A percentile compares a stretch with the other conserved stretches of the same genome.
Conservation (phyloP, 495 filamentous ascomycete species). For the Polyplosphaeria fusca region DNA sequence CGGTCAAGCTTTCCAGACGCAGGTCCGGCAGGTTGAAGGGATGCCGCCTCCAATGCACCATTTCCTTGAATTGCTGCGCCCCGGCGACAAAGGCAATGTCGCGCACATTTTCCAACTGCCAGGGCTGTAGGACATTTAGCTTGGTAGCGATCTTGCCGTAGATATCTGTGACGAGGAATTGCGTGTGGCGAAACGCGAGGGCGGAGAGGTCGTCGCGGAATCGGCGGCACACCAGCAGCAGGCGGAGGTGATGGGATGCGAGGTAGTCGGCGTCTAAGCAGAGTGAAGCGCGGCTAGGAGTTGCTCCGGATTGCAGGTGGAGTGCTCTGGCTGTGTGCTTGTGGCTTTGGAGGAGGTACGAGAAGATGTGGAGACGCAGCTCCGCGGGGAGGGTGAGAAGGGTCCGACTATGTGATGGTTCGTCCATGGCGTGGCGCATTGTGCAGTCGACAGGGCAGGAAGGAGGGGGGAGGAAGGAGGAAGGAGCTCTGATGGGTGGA, state of each 20-base stretch:
- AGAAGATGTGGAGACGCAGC: background rate
- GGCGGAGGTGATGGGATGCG: conserved; percentile 9
- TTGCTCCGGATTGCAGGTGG: background rate
- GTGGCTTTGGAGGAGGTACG: background rate
- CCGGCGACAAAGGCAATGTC: conserved; percentile 33
- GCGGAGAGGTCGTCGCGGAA: conserved; percentile 31
- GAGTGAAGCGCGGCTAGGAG: background rate
- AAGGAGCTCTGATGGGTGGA: too few species aligned
- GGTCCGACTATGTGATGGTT: background rate
- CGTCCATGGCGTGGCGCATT: background rate
- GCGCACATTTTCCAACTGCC: conserved; percentile 30
- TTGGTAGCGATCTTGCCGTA: conserved; percentile 23
- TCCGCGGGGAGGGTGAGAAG: background rate
- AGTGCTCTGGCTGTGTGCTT: background rate
- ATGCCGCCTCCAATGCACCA: conserved; percentile 31
- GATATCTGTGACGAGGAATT: conserved; percentile 31
- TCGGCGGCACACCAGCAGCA: conserved; percentile 36
- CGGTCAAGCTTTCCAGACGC: conserved; percentile 30
- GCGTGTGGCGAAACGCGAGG: conserved; percentile 30
- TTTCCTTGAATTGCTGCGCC: conserved; percentile 29
- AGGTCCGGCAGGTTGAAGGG: conserved; percentile 33
- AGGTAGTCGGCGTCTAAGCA: conserved; percentile 31
- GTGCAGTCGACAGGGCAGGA: too few species aligned
- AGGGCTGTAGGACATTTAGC: conserved; percentile 17
- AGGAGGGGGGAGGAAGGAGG: too few species aligned